Evolutionary conservation across 192 early-diverging fungal species (phyloP).

Genomic region (Linnemannia elongata): DNA sequence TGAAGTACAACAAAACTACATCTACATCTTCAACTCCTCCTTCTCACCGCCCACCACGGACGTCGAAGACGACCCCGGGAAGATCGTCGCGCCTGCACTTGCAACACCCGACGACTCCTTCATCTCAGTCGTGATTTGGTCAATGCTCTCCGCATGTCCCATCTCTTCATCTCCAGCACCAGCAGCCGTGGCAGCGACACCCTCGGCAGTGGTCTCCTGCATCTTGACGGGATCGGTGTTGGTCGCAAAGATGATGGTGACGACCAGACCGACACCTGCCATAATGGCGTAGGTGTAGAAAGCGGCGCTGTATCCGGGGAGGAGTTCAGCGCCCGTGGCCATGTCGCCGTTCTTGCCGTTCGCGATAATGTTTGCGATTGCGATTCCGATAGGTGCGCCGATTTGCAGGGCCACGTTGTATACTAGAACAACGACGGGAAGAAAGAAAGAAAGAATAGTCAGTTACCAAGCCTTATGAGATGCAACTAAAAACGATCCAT

Average conservation of each 20-base stretch:
- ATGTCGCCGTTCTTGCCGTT: slow-evolving; percentile 21
- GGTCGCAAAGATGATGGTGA: slow-evolving; percentile 21
- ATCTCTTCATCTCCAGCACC: slow-evolving; percentile 14
- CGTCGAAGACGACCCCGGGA: slow-evolving; percentile 1
- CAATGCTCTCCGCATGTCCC: neutral
- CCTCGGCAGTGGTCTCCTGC: neutral
- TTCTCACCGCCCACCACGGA: slow-evolving; percentile 11
- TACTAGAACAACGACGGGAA: slow-evolving; percentile 1
- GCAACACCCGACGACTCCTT: neutral
- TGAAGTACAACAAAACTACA: neutral
- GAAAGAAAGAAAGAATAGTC: neutral
- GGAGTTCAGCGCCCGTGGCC: slow-evolving; percentile 9
- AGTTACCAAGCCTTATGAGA: neutral
- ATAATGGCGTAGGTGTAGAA: slow-evolving; percentile 30
- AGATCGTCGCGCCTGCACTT: neutral
- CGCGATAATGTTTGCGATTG: slow-evolving; percentile 46
- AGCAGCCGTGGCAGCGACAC: slow-evolving; percentile 15
- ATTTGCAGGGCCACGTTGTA: slow-evolving; percentile 47
- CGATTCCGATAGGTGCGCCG: slow-evolving; percentile 51
- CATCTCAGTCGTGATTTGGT: neutral
- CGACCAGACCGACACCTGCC: slow-evolving; percentile 19
- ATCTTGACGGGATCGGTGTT: slow-evolving; percentile 34
- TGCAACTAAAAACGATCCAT: neutral
- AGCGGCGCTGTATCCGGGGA: slow-evolving; percentile 25
- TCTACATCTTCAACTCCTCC: neutral